Percentiles rank a stretch among this genome's conserved stretches.
Conservation (phyloP, 768 basidiomycete genomes). For the Hydnum rufescens region DNA sequence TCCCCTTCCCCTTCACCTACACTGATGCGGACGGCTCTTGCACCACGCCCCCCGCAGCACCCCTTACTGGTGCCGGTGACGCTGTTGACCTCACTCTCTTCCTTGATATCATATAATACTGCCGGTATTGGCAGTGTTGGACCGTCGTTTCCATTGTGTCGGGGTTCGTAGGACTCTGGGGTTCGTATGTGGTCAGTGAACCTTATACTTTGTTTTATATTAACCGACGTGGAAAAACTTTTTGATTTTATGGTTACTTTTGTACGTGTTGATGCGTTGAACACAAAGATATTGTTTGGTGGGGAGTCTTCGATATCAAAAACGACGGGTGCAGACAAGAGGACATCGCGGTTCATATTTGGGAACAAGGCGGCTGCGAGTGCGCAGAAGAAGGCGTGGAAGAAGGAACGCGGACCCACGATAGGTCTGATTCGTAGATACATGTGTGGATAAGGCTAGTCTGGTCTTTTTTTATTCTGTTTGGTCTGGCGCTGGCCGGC, state of each 20-base stretch:
- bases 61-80: conserved; percentile 47
- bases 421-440: no score
- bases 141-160: conserved; percentile 31
- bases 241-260: no score
- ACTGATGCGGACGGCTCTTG: no score
- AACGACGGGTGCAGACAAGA: conserved; percentile 66
- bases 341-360: conserved; percentile 61
- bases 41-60: no score
- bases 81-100: conserved; percentile 30
- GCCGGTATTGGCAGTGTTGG: conserved; percentile 32
- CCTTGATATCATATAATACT: conserved; percentile 48
- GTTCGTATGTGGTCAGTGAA: conserved; percentile 46
- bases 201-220: neutral
- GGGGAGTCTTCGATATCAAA: conserved; percentile 36
- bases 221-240: no score
- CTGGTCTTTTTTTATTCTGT: no score
- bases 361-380: conserved; percentile 52
- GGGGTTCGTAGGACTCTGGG: conserved; percentile 38
- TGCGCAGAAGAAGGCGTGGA: conserved; percentile 38
- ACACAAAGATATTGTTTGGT: conserved; percentile 21
- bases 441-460: no score
- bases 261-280: neutral
- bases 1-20: no score
- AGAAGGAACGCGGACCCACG: conserved; percentile 25
- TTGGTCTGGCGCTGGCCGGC: no score